These are phyloP conservation scores for Cryphonectria nitschkei DNA, from an alignment of 2,329 filamentous ascomycete species.

Conservation along the genomic window DNA sequence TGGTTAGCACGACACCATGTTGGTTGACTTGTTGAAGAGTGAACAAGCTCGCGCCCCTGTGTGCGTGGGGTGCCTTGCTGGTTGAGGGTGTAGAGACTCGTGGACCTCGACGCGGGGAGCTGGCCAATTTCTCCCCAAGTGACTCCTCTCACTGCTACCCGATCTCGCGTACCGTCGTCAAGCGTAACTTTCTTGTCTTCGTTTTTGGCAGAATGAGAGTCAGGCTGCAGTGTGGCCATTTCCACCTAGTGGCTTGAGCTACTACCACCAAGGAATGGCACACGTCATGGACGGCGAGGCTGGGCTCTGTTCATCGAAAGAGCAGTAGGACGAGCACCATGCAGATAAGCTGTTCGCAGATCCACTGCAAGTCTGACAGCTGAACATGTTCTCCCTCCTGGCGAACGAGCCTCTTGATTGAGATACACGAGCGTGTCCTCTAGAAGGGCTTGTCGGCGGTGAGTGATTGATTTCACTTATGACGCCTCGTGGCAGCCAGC, in stretches of 20 bases:
- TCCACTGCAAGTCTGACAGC: neutral
- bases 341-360: neutral
- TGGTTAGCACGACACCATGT: constrained; percentile 15
- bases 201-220: neutral
- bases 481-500: neutral
- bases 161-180: constrained; percentile 2
- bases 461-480: neutral
- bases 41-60: neutral
- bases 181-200: neutral
- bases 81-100: neutral
- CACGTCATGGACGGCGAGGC: neutral
- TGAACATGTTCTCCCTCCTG: neutral
- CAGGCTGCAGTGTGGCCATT: neutral
- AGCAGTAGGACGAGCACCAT: neutral
- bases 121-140: neutral
- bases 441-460: neutral
- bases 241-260: neutral
- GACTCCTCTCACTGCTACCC: neutral
- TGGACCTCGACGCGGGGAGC: neutral
- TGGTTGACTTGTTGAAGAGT: neutral
- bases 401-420: neutral
- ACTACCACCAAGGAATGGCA: neutral
- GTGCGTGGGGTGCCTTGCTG: constrained; percentile 15
- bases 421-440: neutral
- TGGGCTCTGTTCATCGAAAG: neutral